Conservation (phyloP, 441 rosid genomes). For the Mallotus repandus region DNA sequence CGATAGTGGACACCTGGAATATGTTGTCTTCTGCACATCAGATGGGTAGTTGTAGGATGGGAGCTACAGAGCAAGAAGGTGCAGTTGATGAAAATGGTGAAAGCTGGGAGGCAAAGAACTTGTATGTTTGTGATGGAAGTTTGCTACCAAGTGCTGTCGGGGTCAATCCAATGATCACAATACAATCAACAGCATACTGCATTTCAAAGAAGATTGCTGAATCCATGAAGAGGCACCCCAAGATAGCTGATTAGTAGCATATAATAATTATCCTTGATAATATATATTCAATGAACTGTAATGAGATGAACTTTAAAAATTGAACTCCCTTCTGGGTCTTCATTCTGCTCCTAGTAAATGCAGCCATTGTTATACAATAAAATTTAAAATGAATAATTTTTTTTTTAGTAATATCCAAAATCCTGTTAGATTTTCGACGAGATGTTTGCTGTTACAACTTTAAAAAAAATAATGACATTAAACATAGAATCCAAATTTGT, state of each 20-base stretch:
- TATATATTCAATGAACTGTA: neutral
- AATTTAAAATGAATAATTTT: too few species aligned
- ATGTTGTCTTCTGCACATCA: conserved; percentile 62
- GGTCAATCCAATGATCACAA: conserved; percentile 80
- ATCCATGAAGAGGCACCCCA: conserved; percentile 5
- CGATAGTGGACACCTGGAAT: conserved; percentile 43
- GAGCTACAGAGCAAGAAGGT: conserved; percentile 44
- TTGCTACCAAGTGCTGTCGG: conserved; percentile 65
- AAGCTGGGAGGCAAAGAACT: conserved; percentile 67
- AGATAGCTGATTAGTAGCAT: neutral
- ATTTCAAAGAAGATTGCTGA: conserved; percentile 50
- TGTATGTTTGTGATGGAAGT: conserved; percentile 73
- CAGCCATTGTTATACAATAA: neutral
- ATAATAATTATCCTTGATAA: neutral
- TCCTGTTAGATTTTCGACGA: too few species aligned
- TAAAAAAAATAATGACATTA: too few species aligned
- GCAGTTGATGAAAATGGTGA: conserved; percentile 69
- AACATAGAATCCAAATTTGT: too few species aligned
- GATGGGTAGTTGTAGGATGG: conserved; percentile 82
- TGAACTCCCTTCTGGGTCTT: neutral
- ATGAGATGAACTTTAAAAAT: neutral
- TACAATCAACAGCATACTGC: conserved; percentile 69
- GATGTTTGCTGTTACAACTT: too few species aligned
- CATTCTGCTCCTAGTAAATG: neutral
- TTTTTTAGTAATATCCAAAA: too few species aligned